Percentiles rank a stretch among this genome's conserved stretches.
Conservation (phyloP, 441 rosid species). For the Manihot esculenta region DNA sequence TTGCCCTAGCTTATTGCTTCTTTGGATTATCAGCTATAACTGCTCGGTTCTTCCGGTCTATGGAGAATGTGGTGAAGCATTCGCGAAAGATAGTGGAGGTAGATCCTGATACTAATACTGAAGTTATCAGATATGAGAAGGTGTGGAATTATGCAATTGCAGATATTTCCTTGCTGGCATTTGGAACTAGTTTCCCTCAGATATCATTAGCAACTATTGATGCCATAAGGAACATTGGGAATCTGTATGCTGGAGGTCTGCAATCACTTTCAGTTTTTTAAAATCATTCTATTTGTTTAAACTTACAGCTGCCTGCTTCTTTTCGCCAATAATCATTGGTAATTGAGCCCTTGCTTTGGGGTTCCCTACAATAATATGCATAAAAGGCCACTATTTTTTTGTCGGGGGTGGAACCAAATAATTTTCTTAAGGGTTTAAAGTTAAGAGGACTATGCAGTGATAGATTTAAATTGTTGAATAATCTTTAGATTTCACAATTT, state of each 20-base stretch:
- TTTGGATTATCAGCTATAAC: conserved; percentile 89
- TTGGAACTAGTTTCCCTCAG: conserved; percentile 98
- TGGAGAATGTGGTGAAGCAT: conserved; percentile 93
- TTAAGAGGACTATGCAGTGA: too few relatives aligned
- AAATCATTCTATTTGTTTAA: neutral
- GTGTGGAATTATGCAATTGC: conserved; percentile 94
- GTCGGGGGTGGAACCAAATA: too few relatives aligned
- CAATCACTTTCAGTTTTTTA: neutral
- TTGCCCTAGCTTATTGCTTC: conserved; percentile 81
- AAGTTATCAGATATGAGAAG: conserved; percentile 55
- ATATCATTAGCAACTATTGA: conserved; percentile 89
- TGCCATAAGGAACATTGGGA: conserved; percentile 73
- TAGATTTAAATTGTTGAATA: neutral
- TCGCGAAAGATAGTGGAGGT: conserved; percentile 60
- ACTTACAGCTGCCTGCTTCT: neutral
- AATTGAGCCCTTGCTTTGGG: neutral
- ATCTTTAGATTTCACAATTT: neutral
- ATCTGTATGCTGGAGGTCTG: conserved; percentile 79
- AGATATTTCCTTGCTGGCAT: conserved; percentile 80
- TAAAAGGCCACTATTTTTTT: neutral
- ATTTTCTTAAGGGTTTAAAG: too few relatives aligned
- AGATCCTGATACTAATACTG: conserved; percentile 56
- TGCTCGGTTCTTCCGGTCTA: conserved; percentile 73
- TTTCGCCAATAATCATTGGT: neutral
- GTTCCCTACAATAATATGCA: neutral